Evolutionary conservation across 169 alveolate genomes (phyloP).

Genomic region (Miamiensis avidus): DNA sequence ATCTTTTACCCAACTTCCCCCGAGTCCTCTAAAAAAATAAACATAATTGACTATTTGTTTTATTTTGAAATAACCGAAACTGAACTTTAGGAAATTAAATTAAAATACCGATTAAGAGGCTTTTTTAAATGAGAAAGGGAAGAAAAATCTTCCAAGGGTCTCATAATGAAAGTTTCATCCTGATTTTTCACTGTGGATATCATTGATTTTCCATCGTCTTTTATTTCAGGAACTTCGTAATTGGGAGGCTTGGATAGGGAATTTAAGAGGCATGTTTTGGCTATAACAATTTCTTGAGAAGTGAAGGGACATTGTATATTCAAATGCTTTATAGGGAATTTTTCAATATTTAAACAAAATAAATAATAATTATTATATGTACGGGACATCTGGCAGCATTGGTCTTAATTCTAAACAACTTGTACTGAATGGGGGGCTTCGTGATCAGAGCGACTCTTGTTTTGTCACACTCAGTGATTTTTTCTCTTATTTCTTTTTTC

Average conservation of each 20-base stretch:
- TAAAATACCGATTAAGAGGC: constrained; percentile 37
- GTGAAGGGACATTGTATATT: constrained; percentile 55
- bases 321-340: constrained; percentile 2
- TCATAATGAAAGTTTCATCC: constrained; percentile 35
- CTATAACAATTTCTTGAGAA: constrained; percentile 63
- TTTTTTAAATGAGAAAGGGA: constrained; percentile 32
- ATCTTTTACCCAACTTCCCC: constrained; percentile 75
- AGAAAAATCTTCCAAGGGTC: constrained; percentile 49
- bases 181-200: constrained; percentile 23
- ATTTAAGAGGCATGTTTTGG: constrained; percentile 59
- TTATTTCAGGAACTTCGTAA: constrained; percentile 36
- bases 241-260: constrained; percentile 50
- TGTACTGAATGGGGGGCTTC: constrained; percentile 50
- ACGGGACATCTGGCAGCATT: constrained; percentile 66
- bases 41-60: too few relatives aligned
- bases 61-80: too few relatives aligned
- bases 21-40: constrained; percentile 52
- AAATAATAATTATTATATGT: too few relatives aligned
- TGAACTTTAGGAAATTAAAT: too few relatives aligned
- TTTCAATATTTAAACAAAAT: too few relatives aligned
- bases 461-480: constrained; percentile 36
- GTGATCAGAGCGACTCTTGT: constrained; percentile 29
- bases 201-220: constrained; percentile 45
- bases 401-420: constrained; percentile 61
- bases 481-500: constrained; percentile 45